A percentile compares a stretch with the other conserved stretches of the same genome.
Evolutionary conservation across 208 protist species (phyloP).

Genomic region (Trypanosomatidae sp.): DNA sequence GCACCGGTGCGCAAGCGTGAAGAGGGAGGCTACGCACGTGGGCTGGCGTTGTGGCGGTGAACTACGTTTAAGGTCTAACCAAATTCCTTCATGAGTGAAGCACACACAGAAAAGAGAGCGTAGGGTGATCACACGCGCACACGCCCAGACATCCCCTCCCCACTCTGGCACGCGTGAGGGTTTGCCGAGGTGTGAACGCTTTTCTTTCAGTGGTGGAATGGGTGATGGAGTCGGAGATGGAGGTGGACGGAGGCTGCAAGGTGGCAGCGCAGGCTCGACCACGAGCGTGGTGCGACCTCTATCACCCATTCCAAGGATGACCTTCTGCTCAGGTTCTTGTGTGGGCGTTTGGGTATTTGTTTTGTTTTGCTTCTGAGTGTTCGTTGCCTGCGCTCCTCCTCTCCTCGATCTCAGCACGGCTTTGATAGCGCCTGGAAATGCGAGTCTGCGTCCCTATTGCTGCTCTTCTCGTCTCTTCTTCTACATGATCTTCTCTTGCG

Average conservation of each 20-base stretch:
- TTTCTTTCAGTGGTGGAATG: neutral
- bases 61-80: conserved; percentile 7
- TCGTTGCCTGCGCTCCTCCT: neutral
- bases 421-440: neutral
- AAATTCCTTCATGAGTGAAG: conserved; percentile 1
- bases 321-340: neutral
- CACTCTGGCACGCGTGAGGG: neutral
- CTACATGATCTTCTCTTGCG: neutral
- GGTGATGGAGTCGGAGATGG: neutral
- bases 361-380: neutral
- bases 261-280: neutral
- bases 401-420: neutral
- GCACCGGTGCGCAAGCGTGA: neutral
- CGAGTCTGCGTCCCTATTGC: neutral
- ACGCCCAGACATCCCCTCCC: neutral
- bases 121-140: neutral
- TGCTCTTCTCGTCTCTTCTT: neutral
- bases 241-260: neutral
- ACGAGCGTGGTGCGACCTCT: neutral
- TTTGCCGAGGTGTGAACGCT: neutral
- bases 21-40: neutral
- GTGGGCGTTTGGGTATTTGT: neutral
- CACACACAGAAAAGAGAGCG: conserved; percentile 5
- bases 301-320: neutral
- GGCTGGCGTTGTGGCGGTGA: conserved; percentile 5